Evolutionary conservation across 192 early-diverging fungal species (phyloP).

Genomic region (Podochytrium sp.): DNA sequence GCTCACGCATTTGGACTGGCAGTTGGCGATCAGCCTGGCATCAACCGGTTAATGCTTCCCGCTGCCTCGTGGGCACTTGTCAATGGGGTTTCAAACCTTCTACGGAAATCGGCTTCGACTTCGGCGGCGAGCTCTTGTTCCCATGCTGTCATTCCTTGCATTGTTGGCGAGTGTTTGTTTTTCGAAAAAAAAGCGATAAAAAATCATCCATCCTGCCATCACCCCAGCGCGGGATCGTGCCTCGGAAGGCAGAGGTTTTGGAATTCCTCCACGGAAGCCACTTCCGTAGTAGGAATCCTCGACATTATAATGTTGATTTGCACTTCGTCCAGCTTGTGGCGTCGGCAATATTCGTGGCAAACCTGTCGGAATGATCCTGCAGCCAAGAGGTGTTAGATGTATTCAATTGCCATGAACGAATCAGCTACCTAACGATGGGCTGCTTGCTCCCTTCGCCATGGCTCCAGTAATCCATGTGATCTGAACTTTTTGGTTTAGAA

Average conservation of each 20-base stretch:
- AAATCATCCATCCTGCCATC: neutral
- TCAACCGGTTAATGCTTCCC: neutral
- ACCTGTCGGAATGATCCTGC: neutral
- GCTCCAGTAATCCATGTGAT: neutral
- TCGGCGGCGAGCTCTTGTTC: slow-evolving; percentile 30
- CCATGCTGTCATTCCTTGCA: slow-evolving; percentile 4
- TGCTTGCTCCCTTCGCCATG: neutral
- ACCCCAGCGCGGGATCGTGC: neutral
- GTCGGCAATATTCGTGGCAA: neutral
- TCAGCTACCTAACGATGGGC: neutral
- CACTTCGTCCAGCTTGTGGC: neutral
- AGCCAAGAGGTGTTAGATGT: neutral
- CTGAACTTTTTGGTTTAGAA: neutral
- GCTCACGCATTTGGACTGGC: slow-evolving; percentile 85
- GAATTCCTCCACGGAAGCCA: neutral
- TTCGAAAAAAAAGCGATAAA: neutral
- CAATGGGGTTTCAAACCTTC: neutral
- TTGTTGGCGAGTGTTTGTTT: neutral
- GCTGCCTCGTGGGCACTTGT: neutral
- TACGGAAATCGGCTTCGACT: slow-evolving; percentile 26
- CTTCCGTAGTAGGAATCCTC: neutral
- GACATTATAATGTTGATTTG: neutral
- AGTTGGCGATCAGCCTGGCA: slow-evolving; percentile 36
- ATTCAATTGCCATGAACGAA: neutral
- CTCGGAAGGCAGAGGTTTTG: neutral